These are phyloP conservation scores for Trichoderma lentiforme DNA, from an alignment of 2,329 filamentous ascomycete species.

Conservation along the genomic window DNA sequence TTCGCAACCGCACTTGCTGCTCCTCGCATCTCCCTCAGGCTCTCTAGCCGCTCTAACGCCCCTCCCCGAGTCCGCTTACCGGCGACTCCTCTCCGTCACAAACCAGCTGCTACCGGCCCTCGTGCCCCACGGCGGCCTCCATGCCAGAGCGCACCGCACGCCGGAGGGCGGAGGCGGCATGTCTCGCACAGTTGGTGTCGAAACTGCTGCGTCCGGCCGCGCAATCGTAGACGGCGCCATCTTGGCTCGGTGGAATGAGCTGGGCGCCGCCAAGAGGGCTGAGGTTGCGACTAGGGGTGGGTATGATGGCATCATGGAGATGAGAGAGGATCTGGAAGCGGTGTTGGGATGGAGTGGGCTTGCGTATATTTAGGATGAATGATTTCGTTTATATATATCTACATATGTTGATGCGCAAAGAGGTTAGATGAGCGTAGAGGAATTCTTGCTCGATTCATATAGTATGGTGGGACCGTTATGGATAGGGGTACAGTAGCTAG, in stretches of 20 bases:
- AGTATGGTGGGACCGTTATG: not conserved
- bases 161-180: slow-evolving; percentile 46
- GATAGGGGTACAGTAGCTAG: not conserved
- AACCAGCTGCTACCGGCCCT: slow-evolving; percentile 75
- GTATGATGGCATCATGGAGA: slow-evolving; percentile 59
- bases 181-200: slow-evolving; percentile 48
- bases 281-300: slow-evolving; percentile 76
- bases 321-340: slow-evolving; percentile 66
- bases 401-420: not conserved
- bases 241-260: slow-evolving; percentile 69
- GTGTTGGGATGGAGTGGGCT: slow-evolving; percentile 62
- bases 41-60: slow-evolving; percentile 73
- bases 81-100: slow-evolving; percentile 76
- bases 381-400: not conserved
- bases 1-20: slow-evolving; percentile 46
- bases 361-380: slow-evolving; percentile 45
- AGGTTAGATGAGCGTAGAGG: not conserved
- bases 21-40: slow-evolving; percentile 73
- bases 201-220: slow-evolving; percentile 54
- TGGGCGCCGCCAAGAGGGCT: slow-evolving; percentile 65
- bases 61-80: slow-evolving; percentile 75
- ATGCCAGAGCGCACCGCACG: slow-evolving; percentile 73
- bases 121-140: slow-evolving; percentile 74
- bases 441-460: not conserved
- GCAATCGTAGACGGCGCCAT: slow-evolving; percentile 77